Conservation (phyloP, 495 filamentous ascomycete genomes). For the Penicillium waksmanii region DNA sequence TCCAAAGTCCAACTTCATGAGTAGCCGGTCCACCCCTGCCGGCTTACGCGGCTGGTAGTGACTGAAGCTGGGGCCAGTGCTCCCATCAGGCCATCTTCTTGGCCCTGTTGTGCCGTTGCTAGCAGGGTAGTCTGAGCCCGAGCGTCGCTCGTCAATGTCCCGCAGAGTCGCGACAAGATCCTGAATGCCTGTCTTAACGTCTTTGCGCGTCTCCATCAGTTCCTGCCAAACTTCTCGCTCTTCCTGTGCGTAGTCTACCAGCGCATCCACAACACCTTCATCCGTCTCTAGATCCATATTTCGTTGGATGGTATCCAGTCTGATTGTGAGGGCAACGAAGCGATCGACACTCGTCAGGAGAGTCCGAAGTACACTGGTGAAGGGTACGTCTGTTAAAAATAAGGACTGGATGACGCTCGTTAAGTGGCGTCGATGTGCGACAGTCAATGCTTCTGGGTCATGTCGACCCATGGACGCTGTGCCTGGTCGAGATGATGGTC, state of each 20-base stretch:
- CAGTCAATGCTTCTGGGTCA: conserved; percentile 83
- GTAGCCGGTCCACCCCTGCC: conserved; percentile 74
- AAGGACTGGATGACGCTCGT: conserved; percentile 65
- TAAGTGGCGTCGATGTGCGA: conserved; percentile 78
- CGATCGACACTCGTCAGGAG: conserved; percentile 75
- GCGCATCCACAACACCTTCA: conserved; percentile 74
- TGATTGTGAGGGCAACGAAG: conserved; percentile 72
- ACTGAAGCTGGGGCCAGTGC: conserved; percentile 35
- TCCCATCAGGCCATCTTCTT: conserved; percentile 12
- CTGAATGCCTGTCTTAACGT: conserved; percentile 59
- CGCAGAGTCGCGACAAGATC: conserved; percentile 61
- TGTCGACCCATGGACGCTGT: conserved; percentile 49
- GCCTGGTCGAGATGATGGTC: conserved; percentile 18
- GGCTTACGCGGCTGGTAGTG: conserved; percentile 65
- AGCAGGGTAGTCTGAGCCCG: conserved; percentile 32
- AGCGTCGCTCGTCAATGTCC: conserved; percentile 58
- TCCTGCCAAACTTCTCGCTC: conserved; percentile 64
- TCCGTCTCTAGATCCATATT: conserved; percentile 77
- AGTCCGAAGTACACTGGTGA: conserved; percentile 70
- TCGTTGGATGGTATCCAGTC: conserved; percentile 71
- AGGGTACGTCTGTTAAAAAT: conserved; percentile 69
- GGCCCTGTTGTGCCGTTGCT: conserved; percentile 21
- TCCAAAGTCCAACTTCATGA: conserved; percentile 86
- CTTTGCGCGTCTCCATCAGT: conserved; percentile 45
- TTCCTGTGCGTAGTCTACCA: conserved; percentile 69